Base-by-base conservation (phyloP, 1,284 basidiomycete genomes). In the Ganoderma multipileum region DNA sequence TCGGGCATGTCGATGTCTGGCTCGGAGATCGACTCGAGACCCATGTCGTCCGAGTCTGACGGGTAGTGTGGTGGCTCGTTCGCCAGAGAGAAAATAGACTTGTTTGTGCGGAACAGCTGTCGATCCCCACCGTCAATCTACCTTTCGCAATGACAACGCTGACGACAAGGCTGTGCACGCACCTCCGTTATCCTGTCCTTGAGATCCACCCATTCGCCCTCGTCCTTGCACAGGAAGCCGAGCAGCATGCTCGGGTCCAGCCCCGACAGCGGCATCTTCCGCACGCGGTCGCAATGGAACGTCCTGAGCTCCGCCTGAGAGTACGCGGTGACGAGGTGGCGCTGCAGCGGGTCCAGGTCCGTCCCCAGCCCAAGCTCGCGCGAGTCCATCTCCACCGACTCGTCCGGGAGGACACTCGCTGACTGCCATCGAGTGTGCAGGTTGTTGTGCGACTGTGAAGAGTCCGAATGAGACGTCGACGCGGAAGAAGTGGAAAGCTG, bases 221-320 rank as follows among this genome's bases (percentile, higher is more conserved):
- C 92, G 76, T 94, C 89, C 72, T 88, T 88, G 77, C 93, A 92
- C 73, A 99, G 78, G 79, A 99, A 98, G 20, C 97, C 97, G 65
- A 99, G 85, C 11, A 99, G 83, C 97, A 99, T 99, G 76, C 95
- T 97, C 14, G 98, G 97, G 78, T 99, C 97, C 64, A 99, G 81
- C n/a, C 91, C 91, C 47, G 90, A 89, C 59, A 99, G 81, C 0
- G 93, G 92, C 94, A 99, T 96, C 86, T 97, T 96, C 77, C 95
- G 87, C 55, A 98, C 92, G 26, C 92, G 90, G 33, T 98, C 96
- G 78, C 95, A 96, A 79, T 99, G 97, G 84, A 96, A 99, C 2
- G 95, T 97, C 72, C 87, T 87, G 38, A 98, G 82, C 76, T 96
- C 93, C 8, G 84, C 66, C 14, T 86, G 79, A 0, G 84, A 79